Evolutionary conservation across 2,329 filamentous ascomycete genomes (phyloP).

Genomic region (Purpureocillium takamizusanense): DNA sequence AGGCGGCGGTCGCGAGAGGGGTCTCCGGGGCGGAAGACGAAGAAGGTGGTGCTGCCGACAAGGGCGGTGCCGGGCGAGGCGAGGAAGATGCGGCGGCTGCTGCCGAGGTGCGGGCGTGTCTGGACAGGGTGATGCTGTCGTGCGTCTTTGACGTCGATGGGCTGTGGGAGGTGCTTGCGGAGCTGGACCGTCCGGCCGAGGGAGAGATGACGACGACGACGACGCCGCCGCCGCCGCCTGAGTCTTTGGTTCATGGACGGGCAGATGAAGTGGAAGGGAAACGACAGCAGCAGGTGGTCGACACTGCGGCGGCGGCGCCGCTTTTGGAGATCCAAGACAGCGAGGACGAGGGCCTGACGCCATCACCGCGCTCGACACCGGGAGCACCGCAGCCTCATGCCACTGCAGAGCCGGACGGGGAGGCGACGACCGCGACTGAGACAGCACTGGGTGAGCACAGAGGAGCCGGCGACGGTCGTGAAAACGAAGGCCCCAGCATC

Average conservation of each 20-base stretch:
- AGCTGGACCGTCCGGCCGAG: slow-evolving; percentile 28
- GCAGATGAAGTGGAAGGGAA: background rate
- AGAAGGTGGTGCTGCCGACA: too few species aligned
- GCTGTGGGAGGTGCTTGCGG: slow-evolving; percentile 45
- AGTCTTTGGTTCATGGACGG: background rate
- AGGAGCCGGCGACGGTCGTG: too few species aligned
- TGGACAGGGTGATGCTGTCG: slow-evolving; percentile 44
- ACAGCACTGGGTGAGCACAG: background rate
- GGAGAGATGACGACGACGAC: too few species aligned
- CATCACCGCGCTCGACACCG: too few species aligned
- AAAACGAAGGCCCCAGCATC: slow-evolving; percentile 15
- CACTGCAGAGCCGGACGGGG: too few species aligned
- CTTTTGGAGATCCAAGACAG: slow-evolving; percentile 22
- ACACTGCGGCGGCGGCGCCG: background rate
- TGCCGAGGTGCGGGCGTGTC: slow-evolving; percentile 24
- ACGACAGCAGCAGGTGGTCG: background rate
- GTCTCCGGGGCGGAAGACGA: slow-evolving; percentile 1
- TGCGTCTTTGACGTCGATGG: slow-evolving; percentile 52
- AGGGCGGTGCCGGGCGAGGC: slow-evolving; percentile 7
- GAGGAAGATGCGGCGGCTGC: slow-evolving; percentile 5
- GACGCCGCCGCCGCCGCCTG: background rate
- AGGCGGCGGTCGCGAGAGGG: too few species aligned
- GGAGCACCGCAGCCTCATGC: too few species aligned
- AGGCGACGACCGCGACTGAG: background rate
- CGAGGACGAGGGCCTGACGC: slow-evolving; percentile 18